Percentiles rank a stretch among this genome's conserved stretches.
Evolutionary conservation across 495 filamentous ascomycete genomes (phyloP).

Genomic region (Thermochaetoides thermophila): DNA sequence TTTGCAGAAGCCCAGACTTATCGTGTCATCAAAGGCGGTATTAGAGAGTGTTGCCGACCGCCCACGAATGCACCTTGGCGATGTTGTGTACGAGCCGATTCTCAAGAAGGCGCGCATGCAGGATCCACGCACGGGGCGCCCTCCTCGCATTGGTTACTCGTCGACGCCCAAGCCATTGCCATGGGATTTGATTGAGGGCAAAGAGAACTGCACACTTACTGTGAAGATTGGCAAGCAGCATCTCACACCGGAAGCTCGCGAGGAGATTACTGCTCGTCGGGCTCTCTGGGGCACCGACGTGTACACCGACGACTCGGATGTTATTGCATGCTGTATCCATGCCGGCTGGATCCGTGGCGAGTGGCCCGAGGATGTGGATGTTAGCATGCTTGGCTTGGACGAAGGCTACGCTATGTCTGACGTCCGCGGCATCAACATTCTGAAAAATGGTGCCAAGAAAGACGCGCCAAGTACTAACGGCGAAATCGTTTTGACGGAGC

Average conservation of each 20-base stretch:
- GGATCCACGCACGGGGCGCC: conserved; percentile 29
- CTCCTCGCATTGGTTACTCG: conserved; percentile 50
- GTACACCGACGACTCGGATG: conserved; percentile 92
- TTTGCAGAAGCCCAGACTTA: conserved; percentile 46
- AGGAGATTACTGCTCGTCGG: conserved; percentile 64
- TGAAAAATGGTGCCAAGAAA: no score
- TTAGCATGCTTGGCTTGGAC: conserved; percentile 50
- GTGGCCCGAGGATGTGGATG: conserved; percentile 60
- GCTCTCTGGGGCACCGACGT: conserved; percentile 85
- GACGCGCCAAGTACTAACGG: no score
- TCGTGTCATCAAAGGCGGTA: conserved; percentile 50
- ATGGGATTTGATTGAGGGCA: conserved; percentile 49
- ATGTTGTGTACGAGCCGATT: conserved; percentile 32
- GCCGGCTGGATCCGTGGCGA: conserved; percentile 81
- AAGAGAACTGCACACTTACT: conserved; percentile 82
- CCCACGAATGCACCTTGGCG: conserved; percentile 67
- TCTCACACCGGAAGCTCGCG: conserved; percentile 48
- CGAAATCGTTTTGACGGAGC: conserved; percentile 23
- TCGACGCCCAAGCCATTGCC: conserved; percentile 64
- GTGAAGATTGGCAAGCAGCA: conserved; percentile 72
- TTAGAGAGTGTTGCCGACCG: conserved; percentile 52
- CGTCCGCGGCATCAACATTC: conserved; percentile 2
- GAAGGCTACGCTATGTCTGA: conserved; percentile 18
- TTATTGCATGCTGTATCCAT: conserved; percentile 86
- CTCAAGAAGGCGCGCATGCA: conserved; percentile 42